A percentile compares a stretch with the other conserved stretches of the same genome.
These are phyloP conservation scores for Coelastrella sp. DNA, from an alignment of 139 green algal species.

Conservation along the genomic window DNA sequence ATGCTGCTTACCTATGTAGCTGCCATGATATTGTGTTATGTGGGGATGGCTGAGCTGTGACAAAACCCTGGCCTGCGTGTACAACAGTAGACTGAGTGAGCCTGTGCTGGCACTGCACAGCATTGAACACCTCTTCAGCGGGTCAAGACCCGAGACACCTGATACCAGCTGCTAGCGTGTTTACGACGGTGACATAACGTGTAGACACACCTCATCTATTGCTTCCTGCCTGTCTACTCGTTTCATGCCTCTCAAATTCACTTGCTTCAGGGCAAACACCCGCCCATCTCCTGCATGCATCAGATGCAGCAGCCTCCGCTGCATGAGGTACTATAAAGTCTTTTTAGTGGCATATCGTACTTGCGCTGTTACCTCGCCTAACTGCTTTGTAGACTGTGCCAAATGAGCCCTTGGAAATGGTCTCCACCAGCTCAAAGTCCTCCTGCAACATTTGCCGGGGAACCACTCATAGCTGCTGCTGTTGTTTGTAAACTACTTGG, in stretches of 20 bases:
- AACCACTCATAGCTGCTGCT: too few species aligned
- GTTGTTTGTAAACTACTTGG: neutral
- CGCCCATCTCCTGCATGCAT: slow-evolving; percentile 61
- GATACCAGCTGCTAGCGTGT: neutral
- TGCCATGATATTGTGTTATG: slow-evolving; percentile 73
- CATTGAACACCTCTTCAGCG: too few species aligned
- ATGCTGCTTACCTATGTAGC: slow-evolving; percentile 66
- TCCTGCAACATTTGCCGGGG: slow-evolving; percentile 36
- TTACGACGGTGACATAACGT: too few species aligned
- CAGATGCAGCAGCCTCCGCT: neutral
- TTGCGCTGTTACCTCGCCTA: slow-evolving; percentile 46
- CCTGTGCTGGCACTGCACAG: too few species aligned
- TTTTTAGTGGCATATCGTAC: neutral
- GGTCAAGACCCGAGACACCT: too few species aligned
- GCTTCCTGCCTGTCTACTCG: slow-evolving; percentile 69
- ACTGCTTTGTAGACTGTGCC: slow-evolving; percentile 73
- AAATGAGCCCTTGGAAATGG: slow-evolving; percentile 76
- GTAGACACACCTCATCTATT: slow-evolving; percentile 73
- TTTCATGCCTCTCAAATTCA: slow-evolving; percentile 74
- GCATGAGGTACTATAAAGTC: neutral
- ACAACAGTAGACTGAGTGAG: too few species aligned
- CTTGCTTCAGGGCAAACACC: slow-evolving; percentile 79
- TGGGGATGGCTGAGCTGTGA: slow-evolving; percentile 70
- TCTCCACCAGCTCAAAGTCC: slow-evolving; percentile 63
- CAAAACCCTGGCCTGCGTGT: slow-evolving; percentile 69